These are phyloP conservation scores for Endogone sp. DNA, from an alignment of 192 early-diverging fungal species.

Conservation along the genomic window DNA sequence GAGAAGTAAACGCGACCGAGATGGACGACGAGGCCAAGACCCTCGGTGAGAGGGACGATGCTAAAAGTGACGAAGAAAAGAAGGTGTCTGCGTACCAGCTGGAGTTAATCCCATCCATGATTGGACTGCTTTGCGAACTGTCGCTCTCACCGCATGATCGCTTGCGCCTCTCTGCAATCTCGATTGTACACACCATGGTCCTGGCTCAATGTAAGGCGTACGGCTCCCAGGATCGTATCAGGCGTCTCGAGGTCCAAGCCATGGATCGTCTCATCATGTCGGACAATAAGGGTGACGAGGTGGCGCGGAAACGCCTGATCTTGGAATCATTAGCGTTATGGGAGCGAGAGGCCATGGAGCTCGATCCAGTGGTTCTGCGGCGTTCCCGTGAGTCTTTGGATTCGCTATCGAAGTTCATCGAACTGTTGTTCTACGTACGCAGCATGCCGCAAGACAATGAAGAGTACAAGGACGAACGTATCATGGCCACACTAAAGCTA, in stretches of 20 bases:
- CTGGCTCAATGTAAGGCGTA: not conserved
- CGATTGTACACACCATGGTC: constrained; percentile 21
- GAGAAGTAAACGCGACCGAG: not conserved
- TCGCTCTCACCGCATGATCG: constrained; percentile 34
- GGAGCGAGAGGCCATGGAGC: constrained; percentile 2
- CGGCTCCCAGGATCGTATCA: constrained; percentile 21
- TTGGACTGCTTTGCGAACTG: constrained; percentile 31
- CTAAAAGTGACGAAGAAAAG: too few species aligned
- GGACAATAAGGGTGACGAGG: constrained; percentile 30
- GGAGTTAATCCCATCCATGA: constrained; percentile 16
- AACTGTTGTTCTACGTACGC: constrained; percentile 46
- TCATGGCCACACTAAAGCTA: constrained; percentile 56
- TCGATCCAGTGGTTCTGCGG: not conserved
- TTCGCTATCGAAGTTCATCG: constrained; percentile 46
- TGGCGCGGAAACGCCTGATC: constrained; percentile 16
- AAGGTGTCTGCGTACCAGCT: not conserved
- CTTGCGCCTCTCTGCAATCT: constrained; percentile 25
- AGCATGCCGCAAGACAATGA: constrained; percentile 44
- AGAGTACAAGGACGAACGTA: constrained; percentile 58
- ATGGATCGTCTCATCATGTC: constrained; percentile 38
- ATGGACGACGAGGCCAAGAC: not conserved
- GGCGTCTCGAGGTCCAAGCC: constrained; percentile 28
- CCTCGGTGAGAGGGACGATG: not conserved
- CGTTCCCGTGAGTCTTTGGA: constrained; percentile 36
- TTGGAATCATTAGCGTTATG: constrained; percentile 15